Conservation (phyloP, 225 moss, liverwort and hornwort species). For the Polytrichum commune region DNA sequence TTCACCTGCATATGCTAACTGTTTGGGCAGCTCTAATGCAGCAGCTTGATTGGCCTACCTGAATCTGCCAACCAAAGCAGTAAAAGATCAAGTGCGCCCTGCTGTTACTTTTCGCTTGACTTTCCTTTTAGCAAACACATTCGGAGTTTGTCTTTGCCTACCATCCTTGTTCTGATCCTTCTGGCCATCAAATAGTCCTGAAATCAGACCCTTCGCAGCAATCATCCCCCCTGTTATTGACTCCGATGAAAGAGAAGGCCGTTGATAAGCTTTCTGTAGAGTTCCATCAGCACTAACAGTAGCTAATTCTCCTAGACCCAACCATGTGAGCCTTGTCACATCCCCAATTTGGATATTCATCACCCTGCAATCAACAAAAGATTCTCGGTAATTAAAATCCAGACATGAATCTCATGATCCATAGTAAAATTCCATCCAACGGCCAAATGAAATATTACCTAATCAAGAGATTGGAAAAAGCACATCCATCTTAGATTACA, state of each 20-base stretch:
- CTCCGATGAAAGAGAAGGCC: slow-evolving; percentile 80
- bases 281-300: slow-evolving; percentile 47
- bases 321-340: slow-evolving; percentile 81
- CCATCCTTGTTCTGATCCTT: slow-evolving; percentile 72
- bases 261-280: slow-evolving; percentile 57
- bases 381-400: not conserved
- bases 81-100: slow-evolving; percentile 44
- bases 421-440: not conserved
- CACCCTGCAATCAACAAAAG: slow-evolving; percentile 44
- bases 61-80: slow-evolving; percentile 2
- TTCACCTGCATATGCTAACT: slow-evolving; percentile 12
- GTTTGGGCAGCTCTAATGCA: slow-evolving; percentile 15
- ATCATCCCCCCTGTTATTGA: slow-evolving; percentile 79
- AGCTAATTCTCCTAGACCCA: slow-evolving; percentile 64
- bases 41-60: slow-evolving; percentile 6
- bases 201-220: slow-evolving; percentile 77
- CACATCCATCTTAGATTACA: not conserved
- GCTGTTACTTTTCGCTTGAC: slow-evolving; percentile 87
- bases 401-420: not conserved
- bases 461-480: not conserved
- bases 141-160: slow-evolving; percentile 67
- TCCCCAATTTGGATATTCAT: slow-evolving; percentile 89
- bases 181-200: slow-evolving; percentile 78
- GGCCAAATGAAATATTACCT: not conserved
- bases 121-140: slow-evolving; percentile 88